Evolutionary conservation across 2,329 filamentous ascomycete genomes (phyloP).

Genomic region (Colletotrichum ledebouriae): DNA sequence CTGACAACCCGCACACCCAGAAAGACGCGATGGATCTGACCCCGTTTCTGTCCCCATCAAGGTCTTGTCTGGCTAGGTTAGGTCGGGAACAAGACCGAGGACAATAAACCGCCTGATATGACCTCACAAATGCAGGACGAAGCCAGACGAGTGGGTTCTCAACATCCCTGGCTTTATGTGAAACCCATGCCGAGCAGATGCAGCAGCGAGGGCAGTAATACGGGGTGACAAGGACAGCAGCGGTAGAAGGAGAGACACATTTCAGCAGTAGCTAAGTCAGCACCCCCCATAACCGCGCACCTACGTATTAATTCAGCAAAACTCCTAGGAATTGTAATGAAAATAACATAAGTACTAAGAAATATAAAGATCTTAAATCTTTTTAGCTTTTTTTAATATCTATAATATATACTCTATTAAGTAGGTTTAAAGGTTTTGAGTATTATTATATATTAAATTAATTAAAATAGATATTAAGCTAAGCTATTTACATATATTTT

Average conservation of each 20-base stretch:
- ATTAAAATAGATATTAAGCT: too few relatives aligned
- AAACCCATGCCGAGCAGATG: slow-evolving; percentile 19
- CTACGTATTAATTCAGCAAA: too few relatives aligned
- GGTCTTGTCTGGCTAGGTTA: slow-evolving; percentile 11
- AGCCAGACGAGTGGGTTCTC: not conserved
- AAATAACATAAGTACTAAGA: too few relatives aligned
- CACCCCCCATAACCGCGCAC: too few relatives aligned
- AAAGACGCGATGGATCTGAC: slow-evolving; percentile 24
- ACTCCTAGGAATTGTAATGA: too few relatives aligned
- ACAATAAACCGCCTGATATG: slow-evolving; percentile 34
- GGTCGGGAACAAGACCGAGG: slow-evolving; percentile 3
- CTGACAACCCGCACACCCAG: slow-evolving; percentile 41
- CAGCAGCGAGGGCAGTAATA: slow-evolving; percentile 25
- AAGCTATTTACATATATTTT: too few relatives aligned
- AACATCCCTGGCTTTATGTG: not conserved
- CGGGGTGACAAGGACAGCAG: slow-evolving; percentile 27
- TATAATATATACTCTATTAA: too few relatives aligned
- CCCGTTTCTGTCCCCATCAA: slow-evolving; percentile 33
- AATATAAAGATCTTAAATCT: too few relatives aligned
- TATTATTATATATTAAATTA: too few relatives aligned
- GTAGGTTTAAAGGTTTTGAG: too few relatives aligned
- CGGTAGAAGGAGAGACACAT: not conserved
- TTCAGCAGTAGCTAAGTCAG: slow-evolving; percentile 14
- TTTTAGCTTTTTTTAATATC: too few relatives aligned
- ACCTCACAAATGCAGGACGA: slow-evolving; percentile 30